Base-by-base conservation (phyloP, 768 basidiomycete species). In the Gloeopeniophorella convolvens region DNA sequence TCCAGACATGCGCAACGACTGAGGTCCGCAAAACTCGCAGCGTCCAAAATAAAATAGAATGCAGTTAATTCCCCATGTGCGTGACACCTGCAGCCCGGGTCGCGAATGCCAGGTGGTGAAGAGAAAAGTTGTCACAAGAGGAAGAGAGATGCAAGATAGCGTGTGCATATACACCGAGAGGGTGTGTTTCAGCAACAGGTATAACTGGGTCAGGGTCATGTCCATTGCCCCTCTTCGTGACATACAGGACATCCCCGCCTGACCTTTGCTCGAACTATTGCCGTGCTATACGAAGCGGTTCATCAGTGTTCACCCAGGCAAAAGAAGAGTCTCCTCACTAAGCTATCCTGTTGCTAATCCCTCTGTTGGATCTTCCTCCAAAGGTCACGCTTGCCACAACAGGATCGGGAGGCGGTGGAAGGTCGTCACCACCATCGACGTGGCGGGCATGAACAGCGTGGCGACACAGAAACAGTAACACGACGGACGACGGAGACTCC, bases 391-490 rank as follows among this genome's bases (percentile, higher is more conserved):
- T 72, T 13, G 76, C 69, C 28, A 79, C 58, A 4, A 71, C 68
- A 23, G 73, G 72, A 48, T 89, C 86, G 7, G 76, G 73, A 49
- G 79, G 77, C 18, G 71, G 68, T 0, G 85, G 82, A 7, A 92
- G 69, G 2, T 78, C 69, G 31, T 82, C 80, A 5, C 73, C 75
- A 9, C 82, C 80, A n/a, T 72, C 78, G 1, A 85, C 78, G 58
- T 93, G 95, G 7, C 72, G 69, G 0, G 85, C 84, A 61, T 96
- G 93, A 0, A 92, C 85, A 39, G 86, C 77, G 61, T 96, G 93
- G 28, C 89, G 83, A 65, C 93, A 96, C 9, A 96, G 71, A 66
- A 89, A 96, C 24, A 92, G 66, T 3, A 96, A 63, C 3, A 79
- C 61, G n/a, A 89, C 69, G 3, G 77, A 71, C 36, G 83, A 76